Evolutionary conservation across 495 filamentous ascomycete genomes (phyloP).

Genomic region (Corynascus novoguineensis): DNA sequence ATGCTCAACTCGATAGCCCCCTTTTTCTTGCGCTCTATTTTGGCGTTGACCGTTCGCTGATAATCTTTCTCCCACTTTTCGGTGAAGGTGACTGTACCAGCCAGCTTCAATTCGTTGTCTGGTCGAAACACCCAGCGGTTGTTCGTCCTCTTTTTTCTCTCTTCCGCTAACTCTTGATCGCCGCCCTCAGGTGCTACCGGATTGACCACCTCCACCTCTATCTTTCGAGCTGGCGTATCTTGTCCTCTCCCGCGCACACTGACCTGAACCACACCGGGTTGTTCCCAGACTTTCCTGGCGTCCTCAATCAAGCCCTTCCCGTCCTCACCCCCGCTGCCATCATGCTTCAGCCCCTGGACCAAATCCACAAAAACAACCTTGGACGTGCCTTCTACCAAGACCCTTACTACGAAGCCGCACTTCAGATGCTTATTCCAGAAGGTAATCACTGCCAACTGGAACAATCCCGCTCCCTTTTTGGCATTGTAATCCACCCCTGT

Average conservation of each 20-base stretch:
- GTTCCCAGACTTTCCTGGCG: conserved; percentile 18
- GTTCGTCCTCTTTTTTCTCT: background rate
- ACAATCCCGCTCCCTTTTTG: conserved; percentile 1
- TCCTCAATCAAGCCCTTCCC: conserved; percentile 7
- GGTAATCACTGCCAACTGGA: conserved; percentile 21
- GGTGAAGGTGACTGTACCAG: conserved; percentile 15
- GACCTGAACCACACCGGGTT: conserved; percentile 17
- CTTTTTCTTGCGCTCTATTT: conserved; percentile 20
- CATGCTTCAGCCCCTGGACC: background rate
- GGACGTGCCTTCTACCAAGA: conserved; percentile 13
- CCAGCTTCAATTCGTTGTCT: conserved; percentile 4
- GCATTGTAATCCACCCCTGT: background rate
- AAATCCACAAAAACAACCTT: conserved; percentile 19
- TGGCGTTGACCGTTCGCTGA: conserved; percentile 21
- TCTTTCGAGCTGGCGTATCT: background rate
- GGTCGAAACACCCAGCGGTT: background rate
- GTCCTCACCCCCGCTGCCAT: background rate
- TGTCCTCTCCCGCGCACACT: background rate
- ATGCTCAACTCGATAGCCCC: conserved; percentile 22
- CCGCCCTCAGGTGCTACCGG: conserved; percentile 6
- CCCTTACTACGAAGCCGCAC: conserved; percentile 20
- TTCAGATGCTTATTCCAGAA: conserved; percentile 22
- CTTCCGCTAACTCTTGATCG: background rate
- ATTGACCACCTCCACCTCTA: conserved; percentile 14
- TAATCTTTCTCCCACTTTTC: conserved; percentile 29